Conservation (phyloP, 2,329 filamentous ascomycete species). For the Thielaviopsis euricoi region DNA sequence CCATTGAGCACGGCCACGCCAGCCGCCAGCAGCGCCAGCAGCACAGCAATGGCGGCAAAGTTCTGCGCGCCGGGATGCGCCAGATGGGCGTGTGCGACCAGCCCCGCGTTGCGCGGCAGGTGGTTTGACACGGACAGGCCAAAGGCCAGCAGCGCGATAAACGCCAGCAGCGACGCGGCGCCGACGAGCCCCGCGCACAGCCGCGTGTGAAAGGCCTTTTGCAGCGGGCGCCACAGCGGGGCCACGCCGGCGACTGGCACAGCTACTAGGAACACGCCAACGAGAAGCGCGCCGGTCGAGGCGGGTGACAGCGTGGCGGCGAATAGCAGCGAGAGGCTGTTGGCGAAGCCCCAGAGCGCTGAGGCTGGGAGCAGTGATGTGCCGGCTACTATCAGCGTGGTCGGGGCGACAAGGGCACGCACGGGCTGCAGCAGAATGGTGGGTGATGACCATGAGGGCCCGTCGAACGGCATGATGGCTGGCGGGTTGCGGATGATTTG, state of each 20-base stretch:
- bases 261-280: conserved; percentile 26
- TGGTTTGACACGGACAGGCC: background rate
- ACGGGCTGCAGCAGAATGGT: conserved; percentile 26
- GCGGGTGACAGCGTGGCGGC: conserved; percentile 24
- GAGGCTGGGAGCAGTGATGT: conserved; percentile 29
- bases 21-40: conserved; percentile 30
- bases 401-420: conserved; percentile 32
- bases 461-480: conserved; percentile 20
- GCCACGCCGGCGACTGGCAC: conserved; percentile 20
- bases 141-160: conserved; percentile 25
- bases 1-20: conserved; percentile 26
- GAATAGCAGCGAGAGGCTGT: conserved; percentile 31
- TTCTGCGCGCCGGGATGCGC: conserved; percentile 17
- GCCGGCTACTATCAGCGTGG: conserved; percentile 28
- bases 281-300: conserved; percentile 28
- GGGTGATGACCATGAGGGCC: conserved; percentile 15
- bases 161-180: conserved; percentile 26
- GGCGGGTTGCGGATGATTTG: conserved; percentile 6
- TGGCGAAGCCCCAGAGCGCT: conserved; percentile 29
- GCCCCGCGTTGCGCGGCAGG: conserved; percentile 14
- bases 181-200: conserved; percentile 23
- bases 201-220: conserved; percentile 20
- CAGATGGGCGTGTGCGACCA: conserved; percentile 18
- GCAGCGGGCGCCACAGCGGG: conserved; percentile 19
- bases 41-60: conserved; percentile 27